phyloP scores from a whole-genome alignment of 192 early-diverging fungal species.

The Entophlyctis luteolus region DNA sequence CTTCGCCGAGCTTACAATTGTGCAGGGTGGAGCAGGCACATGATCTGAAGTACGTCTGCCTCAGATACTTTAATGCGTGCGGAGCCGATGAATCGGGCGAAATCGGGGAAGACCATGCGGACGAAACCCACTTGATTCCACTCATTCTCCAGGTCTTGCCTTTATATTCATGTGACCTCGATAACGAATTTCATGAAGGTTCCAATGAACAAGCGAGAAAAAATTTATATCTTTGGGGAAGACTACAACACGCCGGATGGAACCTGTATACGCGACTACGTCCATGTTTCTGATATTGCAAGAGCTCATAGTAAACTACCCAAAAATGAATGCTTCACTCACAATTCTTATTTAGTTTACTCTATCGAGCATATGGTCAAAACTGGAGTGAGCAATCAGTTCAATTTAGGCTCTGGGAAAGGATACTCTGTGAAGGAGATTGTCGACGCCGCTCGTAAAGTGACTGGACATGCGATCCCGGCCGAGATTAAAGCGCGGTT shows the following conservation, averaged over 20 bases:
- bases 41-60: conserved; percentile 47
- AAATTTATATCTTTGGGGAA: conserved; percentile 83
- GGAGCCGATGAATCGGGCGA: conserved; percentile 86
- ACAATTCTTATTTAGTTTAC: conserved; percentile 10
- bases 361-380: conserved; percentile 72
- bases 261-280: conserved; percentile 89
- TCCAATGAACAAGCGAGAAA: conserved; percentile 76
- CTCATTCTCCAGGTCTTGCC: conserved; percentile 82
- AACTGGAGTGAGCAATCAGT: conserved; percentile 64
- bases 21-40: conserved; percentile 41
- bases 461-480: conserved; percentile 73
- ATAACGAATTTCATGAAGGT: too few relatives aligned
- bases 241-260: conserved; percentile 93
- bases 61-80: conserved; percentile 94
- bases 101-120: conserved; percentile 90
- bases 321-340: too few relatives aligned
- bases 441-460: conserved; percentile 75
- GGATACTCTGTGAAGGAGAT: conserved; percentile 92
- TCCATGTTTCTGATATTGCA: conserved; percentile 92
- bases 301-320: conserved; percentile 81
- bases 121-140: conserved; percentile 89
- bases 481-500: conserved; percentile 56
- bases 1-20: too few relatives aligned
- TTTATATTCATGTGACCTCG: too few relatives aligned
- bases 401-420: conserved; percentile 90